These are phyloP conservation scores for Lasiodiplodia theobromae DNA, from an alignment of 2,329 filamentous ascomycete genomes.

Conservation along the genomic window DNA sequence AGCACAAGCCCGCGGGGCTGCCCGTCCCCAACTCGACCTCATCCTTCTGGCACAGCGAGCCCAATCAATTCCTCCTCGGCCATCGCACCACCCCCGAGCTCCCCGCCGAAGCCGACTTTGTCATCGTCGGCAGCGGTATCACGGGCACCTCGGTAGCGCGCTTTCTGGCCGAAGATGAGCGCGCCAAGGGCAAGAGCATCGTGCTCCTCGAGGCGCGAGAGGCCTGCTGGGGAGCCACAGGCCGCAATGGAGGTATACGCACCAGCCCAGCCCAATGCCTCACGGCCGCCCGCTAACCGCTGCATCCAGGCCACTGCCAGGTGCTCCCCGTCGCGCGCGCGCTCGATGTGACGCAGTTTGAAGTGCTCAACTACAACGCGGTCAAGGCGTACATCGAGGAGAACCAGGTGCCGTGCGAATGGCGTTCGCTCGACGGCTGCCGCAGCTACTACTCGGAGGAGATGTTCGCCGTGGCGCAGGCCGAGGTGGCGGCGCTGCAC, in stretches of 20 bases:
- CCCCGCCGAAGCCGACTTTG: slow-evolving; percentile 67
- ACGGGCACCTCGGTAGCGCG: slow-evolving; percentile 76
- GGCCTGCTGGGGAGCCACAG: slow-evolving; percentile 83
- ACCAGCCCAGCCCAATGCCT: neutral
- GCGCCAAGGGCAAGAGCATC: slow-evolving; percentile 58
- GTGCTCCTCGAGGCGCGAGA: slow-evolving; percentile 80
- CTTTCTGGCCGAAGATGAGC: slow-evolving; percentile 60
- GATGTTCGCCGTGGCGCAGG: slow-evolving; percentile 61
- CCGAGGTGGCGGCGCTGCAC: slow-evolving; percentile 60
- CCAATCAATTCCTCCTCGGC: slow-evolving; percentile 68
- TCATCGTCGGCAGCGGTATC: slow-evolving; percentile 78
- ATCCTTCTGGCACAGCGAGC: slow-evolving; percentile 78
- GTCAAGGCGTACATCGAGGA: slow-evolving; percentile 64
- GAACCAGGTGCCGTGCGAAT: slow-evolving; percentile 73
- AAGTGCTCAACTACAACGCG: slow-evolving; percentile 71
- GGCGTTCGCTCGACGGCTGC: slow-evolving; percentile 67
- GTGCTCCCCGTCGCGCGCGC: slow-evolving; percentile 69
- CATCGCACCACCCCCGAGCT: slow-evolving; percentile 71
- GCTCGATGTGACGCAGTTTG: slow-evolving; percentile 72
- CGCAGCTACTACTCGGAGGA: slow-evolving; percentile 67
- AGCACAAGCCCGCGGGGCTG: slow-evolving; percentile 49
- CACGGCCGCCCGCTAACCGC: neutral
- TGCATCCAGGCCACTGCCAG: slow-evolving; percentile 68
- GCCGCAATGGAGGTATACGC: slow-evolving; percentile 52
- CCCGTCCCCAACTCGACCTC: slow-evolving; percentile 67